These are phyloP conservation scores for Lentinula aciculospora DNA, from an alignment of 768 basidiomycete genomes.

Conservation along the genomic window DNA sequence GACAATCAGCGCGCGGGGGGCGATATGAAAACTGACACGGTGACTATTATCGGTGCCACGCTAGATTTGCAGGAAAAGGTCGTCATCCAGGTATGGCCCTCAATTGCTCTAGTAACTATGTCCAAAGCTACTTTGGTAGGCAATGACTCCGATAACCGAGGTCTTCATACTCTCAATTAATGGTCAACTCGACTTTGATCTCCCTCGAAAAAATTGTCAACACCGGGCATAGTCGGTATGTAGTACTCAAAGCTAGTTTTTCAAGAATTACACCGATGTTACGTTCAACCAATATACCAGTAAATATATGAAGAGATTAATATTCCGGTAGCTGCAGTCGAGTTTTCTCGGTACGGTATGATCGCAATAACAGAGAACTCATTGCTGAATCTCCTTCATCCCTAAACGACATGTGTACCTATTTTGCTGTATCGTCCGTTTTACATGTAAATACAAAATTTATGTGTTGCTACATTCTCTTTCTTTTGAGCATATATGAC, in stretches of 20 bases:
- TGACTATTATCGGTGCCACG: constrained; percentile 85
- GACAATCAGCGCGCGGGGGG: constrained; percentile 67
- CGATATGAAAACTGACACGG: constrained; percentile 80
- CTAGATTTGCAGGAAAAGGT: constrained; percentile 81
- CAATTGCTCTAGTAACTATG: not conserved
- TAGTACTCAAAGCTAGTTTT: not conserved
- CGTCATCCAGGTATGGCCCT: not conserved
- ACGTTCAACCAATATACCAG: constrained; percentile 41
- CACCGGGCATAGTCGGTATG: constrained; percentile 68
- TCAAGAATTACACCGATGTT: not conserved
- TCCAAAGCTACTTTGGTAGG: constrained; percentile 26
- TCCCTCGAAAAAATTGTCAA: constrained; percentile 69
- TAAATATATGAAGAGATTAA: constrained; percentile 78
- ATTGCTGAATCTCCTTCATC: too few species aligned
- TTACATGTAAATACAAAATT: not conserved
- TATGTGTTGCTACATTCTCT: not conserved
- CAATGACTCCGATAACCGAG: constrained; percentile 74
- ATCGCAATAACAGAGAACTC: too few species aligned
- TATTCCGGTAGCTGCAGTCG: constrained; percentile 40
- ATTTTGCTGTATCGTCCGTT: too few species aligned
- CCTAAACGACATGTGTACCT: too few species aligned
- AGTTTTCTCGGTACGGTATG: too few species aligned
- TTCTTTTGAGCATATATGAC: constrained; percentile 2
- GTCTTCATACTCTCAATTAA: constrained; percentile 90
- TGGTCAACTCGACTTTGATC: constrained; percentile 74